Percentiles rank a stretch among this genome's conserved stretches.
Evolutionary conservation across 768 basidiomycete species (phyloP).

Genomic region (Leucosporidium creatinivorum): DNA sequence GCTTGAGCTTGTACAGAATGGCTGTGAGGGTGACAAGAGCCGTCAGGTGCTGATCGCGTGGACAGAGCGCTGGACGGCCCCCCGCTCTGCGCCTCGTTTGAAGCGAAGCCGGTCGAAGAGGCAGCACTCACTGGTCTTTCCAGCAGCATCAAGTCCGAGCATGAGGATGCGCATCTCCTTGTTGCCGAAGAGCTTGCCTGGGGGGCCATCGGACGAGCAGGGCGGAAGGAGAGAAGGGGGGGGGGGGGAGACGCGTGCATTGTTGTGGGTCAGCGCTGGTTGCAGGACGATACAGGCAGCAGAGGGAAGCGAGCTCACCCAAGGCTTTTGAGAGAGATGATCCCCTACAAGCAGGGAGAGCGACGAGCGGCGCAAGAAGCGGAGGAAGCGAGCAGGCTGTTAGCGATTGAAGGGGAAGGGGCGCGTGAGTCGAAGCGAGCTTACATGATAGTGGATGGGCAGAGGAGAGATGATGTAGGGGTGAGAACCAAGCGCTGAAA

Average conservation of each 20-base stretch:
- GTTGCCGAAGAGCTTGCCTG: slow-evolving; percentile 69
- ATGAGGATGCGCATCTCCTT: slow-evolving; percentile 84
- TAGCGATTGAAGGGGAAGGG: no score
- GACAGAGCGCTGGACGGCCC: slow-evolving; percentile 11
- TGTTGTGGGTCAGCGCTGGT: not conserved
- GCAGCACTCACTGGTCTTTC: slow-evolving; percentile 80
- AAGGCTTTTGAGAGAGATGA: slow-evolving; percentile 6
- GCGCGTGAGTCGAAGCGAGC: no score
- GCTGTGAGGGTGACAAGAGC: slow-evolving; percentile 49
- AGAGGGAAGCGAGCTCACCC: not conserved
- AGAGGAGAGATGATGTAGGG: no score
- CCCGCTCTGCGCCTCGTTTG: not conserved
- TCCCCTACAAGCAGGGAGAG: not conserved
- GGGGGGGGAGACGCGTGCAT: not conserved
- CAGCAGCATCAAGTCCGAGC: slow-evolving; percentile 94
- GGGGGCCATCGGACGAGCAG: not conserved
- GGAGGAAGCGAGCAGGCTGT: no score
- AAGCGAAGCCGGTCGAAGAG: not conserved
- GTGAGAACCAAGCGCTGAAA: no score
- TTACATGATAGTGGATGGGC: no score
- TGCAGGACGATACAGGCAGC: not conserved
- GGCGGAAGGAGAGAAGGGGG: not conserved
- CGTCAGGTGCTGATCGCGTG: not conserved
- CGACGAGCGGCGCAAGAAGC: no score
- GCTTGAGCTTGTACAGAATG: slow-evolving; percentile 96